A percentile compares a stretch with the other conserved stretches of the same genome.
These are phyloP conservation scores for Mycena sp. DNA, from an alignment of 1,284 basidiomycete genomes.

Conservation along the genomic window DNA sequence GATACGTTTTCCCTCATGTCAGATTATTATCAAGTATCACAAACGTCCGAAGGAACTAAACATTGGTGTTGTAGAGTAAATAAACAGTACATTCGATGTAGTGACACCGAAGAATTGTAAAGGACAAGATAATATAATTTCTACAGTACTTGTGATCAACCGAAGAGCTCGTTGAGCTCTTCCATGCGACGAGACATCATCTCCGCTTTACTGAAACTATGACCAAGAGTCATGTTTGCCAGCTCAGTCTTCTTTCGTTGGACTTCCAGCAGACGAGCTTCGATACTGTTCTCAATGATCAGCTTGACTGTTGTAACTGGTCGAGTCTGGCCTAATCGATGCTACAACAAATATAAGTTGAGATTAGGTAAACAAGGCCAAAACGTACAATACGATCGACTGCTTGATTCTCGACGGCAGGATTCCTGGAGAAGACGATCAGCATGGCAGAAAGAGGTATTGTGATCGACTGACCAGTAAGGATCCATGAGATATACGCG, in stretches of 20 bases:
- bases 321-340: constrained; percentile 92
- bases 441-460: neutral
- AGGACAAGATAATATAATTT: constrained; percentile 32
- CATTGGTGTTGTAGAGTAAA: constrained; percentile 28
- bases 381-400: constrained; percentile 86
- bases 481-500: constrained; percentile 96
- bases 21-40: constrained; percentile 14
- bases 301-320: constrained; percentile 93
- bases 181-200: constrained; percentile 86
- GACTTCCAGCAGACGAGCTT: constrained; percentile 87
- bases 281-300: constrained; percentile 94
- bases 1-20: too few relatives aligned
- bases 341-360: constrained; percentile 54
- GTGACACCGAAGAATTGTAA: constrained; percentile 20
- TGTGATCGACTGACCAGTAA: constrained; percentile 75
- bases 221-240: constrained; percentile 89
- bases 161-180: constrained; percentile 79
- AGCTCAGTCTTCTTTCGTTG: constrained; percentile 95
- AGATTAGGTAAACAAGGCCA: constrained; percentile 19
- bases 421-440: constrained; percentile 72
- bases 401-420: constrained; percentile 96
- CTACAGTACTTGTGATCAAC: constrained; percentile 38
- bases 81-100: constrained; percentile 25
- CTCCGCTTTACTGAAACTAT: constrained; percentile 85
- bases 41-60: constrained; percentile 18